Evolutionary conservation across 352 stramenopile species (phyloP).

Genomic region (Blastocystis sp.): DNA sequence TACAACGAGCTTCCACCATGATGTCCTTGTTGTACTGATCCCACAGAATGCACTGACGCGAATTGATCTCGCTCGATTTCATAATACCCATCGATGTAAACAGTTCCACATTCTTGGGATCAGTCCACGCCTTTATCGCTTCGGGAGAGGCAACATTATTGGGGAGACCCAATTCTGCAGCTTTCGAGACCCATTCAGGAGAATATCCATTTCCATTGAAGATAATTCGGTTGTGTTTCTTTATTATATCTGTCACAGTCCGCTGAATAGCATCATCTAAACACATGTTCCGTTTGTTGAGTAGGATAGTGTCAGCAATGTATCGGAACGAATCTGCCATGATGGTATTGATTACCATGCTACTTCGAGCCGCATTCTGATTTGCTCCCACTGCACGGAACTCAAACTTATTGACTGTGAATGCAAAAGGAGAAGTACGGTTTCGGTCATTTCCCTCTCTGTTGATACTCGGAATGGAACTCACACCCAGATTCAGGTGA

Average conservation of each 20-base stretch:
- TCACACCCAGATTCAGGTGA: slow-evolving; percentile 46
- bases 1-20: slow-evolving; percentile 75
- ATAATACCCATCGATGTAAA: slow-evolving; percentile 76
- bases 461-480: slow-evolving; percentile 50
- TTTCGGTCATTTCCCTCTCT: slow-evolving; percentile 73
- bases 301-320: slow-evolving; percentile 73
- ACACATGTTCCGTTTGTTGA: slow-evolving; percentile 65
- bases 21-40: slow-evolving; percentile 77
- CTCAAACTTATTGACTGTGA: slow-evolving; percentile 77
- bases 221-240: slow-evolving; percentile 74
- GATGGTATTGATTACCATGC: slow-evolving; percentile 78
- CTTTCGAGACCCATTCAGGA: slow-evolving; percentile 69
- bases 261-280: slow-evolving; percentile 64
- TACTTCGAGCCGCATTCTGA: slow-evolving; percentile 75
- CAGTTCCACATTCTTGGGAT: slow-evolving; percentile 74
- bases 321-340: slow-evolving; percentile 75
- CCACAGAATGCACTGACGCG: slow-evolving; percentile 72
- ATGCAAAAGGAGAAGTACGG: slow-evolving; percentile 80
- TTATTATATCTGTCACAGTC: slow-evolving; percentile 70
- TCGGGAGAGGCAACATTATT: slow-evolving; percentile 76
- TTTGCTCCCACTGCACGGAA: slow-evolving; percentile 78
- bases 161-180: slow-evolving; percentile 73
- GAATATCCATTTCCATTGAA: slow-evolving; percentile 82
- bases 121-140: slow-evolving; percentile 70
- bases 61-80: slow-evolving; percentile 70